Percentiles rank a stretch among this genome's conserved stretches.
These are phyloP conservation scores for Salisapilia sapeloensis DNA, from an alignment of 352 stramenopile genomes.

Conservation along the genomic window DNA sequence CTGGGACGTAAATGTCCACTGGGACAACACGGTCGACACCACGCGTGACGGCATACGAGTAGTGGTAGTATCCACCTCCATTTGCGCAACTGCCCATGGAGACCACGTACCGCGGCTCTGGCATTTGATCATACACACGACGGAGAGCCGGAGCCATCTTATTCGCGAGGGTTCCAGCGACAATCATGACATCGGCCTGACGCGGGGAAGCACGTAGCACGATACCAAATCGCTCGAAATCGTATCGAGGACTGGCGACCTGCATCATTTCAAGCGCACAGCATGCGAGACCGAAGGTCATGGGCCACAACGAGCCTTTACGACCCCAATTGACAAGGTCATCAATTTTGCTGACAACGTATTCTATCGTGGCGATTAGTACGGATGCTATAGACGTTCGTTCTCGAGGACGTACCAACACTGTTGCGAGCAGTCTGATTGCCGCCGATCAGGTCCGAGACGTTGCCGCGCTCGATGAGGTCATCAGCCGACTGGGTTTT, in stretches of 20 bases:
- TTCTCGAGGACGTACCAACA: constrained; percentile 31
- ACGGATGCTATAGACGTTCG: background rate
- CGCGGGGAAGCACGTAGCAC: constrained; percentile 92
- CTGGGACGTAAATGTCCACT: constrained; percentile 99
- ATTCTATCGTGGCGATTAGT: constrained; percentile 53
- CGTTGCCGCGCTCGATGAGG: constrained; percentile 28
- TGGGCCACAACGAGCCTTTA: constrained; percentile 94
- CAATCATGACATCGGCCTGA: constrained; percentile 99
- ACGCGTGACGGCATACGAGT: constrained; percentile 96
- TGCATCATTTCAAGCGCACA: constrained; percentile 99
- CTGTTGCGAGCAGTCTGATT: constrained; percentile 58
- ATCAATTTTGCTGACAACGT: constrained; percentile 94
- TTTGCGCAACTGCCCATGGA: constrained; percentile 99
- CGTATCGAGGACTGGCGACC: constrained; percentile 76
- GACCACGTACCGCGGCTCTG: constrained; percentile 95
- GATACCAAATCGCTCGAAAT: constrained; percentile 98
- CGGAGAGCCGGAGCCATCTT: constrained; percentile 98
- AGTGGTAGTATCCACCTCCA: constrained; percentile 87
- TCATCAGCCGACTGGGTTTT: constrained; percentile 13
- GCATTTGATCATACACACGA: constrained; percentile 98
- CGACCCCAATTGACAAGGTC: constrained; percentile 98
- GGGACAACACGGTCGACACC: constrained; percentile 96
- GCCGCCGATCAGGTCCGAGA: constrained; percentile 48
- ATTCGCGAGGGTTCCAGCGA: constrained; percentile 98
- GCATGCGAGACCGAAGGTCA: constrained; percentile 98